Evolutionary conservation across 2,329 filamentous ascomycete genomes (phyloP).

Genomic region (Fusarium acutatum): DNA sequence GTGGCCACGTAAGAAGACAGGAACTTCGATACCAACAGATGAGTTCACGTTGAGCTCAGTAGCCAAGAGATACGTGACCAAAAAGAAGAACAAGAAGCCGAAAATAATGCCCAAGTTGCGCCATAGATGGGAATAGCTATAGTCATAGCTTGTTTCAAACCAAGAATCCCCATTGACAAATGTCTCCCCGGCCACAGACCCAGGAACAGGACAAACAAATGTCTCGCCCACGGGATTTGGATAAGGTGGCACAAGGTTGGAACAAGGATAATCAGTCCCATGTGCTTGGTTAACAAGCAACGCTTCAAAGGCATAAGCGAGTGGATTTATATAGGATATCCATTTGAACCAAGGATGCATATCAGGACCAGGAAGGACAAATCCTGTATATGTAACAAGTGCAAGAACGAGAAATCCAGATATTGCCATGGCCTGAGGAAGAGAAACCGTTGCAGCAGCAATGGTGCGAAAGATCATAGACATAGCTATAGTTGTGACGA

Average conservation of each 20-base stretch:
- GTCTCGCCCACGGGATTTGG: neutral
- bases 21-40: slow-evolving; percentile 65
- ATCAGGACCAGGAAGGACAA: neutral
- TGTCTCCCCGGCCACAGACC: slow-evolving; percentile 61
- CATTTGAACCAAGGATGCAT: slow-evolving; percentile 5
- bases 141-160: slow-evolving; percentile 63
- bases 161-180: slow-evolving; percentile 68
- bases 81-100: slow-evolving; percentile 72
- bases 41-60: slow-evolving; percentile 64
- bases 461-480: slow-evolving; percentile 69
- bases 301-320: neutral
- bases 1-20: slow-evolving; percentile 70
- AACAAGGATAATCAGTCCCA: neutral
- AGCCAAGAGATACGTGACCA: slow-evolving; percentile 67
- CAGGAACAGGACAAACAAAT: slow-evolving; percentile 59
- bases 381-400: neutral
- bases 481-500: slow-evolving; percentile 56
- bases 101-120: slow-evolving; percentile 75
- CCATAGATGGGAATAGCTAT: slow-evolving; percentile 67
- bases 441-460: slow-evolving; percentile 54
- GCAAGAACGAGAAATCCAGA: neutral
- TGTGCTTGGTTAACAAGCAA: neutral
- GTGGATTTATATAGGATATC: slow-evolving; percentile 2
- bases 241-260: neutral
- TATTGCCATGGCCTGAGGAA: neutral